Base-by-base conservation (phyloP, 345 rosid species). In the Eucalyptus victrix region DNA sequence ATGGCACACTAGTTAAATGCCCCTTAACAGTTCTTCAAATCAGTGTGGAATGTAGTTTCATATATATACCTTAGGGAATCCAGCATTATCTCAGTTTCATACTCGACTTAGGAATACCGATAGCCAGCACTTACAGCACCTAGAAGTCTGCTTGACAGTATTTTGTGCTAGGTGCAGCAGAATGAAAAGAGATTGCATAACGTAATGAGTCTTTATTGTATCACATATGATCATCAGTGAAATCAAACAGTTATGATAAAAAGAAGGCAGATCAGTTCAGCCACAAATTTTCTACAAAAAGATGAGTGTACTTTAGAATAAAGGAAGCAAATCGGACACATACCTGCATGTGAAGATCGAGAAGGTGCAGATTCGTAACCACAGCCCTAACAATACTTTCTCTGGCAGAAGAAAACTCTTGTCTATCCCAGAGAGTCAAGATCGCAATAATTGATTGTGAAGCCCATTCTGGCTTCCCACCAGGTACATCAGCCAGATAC, bases 391-490 rank as follows among this genome's bases (percentile, higher is more conserved):
- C 99, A 87, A 97, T 95, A 93, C 99, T 97, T 92, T 97, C 99
- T 92, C 99, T 95, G 34, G 99, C 99, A 86, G 99, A 97, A 53
- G 98, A 96, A 90, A 97, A 97, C 93, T 97, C 99, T 92, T 97
- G 99, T 86, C 99, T 94, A 90, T 97, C 99, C 99, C 99, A 97
- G 32, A 97, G 99, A 15, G 98, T 97, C 94, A 97, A 94, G 88
- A 97, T 94, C 10, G 99, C 99, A 86, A 96, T 97, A 90, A 95
- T 97, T 40, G 99, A 97, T 92, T 93, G 97, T 24, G 99, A 95
- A 90, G 99, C 99, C 99, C 99, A 97, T 92, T 97, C 99, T 1
- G 99, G 97, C 94, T 97, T 97, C 91, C 99, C 99, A 83, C 99
- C 99, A 47, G 98, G 97, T 88, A 97, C 99, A 93, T 97, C 99